phyloP scores from a whole-genome alignment of 495 filamentous ascomycete species.

The Friedmanniomyces endolithicus region DNA sequence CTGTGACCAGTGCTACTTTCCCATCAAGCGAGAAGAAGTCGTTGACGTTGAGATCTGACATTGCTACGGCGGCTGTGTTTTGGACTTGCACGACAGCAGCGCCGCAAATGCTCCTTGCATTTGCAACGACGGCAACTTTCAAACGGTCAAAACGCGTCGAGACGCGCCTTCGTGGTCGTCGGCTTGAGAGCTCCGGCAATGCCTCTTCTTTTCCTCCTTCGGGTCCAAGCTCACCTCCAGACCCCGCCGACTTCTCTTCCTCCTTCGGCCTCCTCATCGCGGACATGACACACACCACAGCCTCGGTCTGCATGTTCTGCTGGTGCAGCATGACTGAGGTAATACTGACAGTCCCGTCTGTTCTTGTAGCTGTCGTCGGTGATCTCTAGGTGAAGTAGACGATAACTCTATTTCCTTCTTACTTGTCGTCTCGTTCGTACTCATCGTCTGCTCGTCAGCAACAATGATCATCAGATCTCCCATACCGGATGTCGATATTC shows the following conservation, averaged over 20 bases:
- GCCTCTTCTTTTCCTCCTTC: neutral
- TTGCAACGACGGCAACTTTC: slow-evolving; percentile 4
- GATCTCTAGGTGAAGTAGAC: neutral
- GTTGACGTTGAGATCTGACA: slow-evolving; percentile 29
- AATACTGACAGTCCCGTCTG: neutral
- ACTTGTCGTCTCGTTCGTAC: neutral
- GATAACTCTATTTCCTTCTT: neutral
- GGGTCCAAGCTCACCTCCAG: neutral
- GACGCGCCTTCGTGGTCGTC: neutral
- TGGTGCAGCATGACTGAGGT: neutral
- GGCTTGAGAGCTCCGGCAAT: neutral
- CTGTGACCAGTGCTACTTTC: slow-evolving; percentile 35
- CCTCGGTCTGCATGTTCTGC: neutral
- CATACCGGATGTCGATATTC: slow-evolving; percentile 30
- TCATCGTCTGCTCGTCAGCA: neutral
- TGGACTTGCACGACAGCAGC: neutral
- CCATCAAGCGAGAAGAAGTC: slow-evolving; percentile 33
- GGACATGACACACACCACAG: neutral
- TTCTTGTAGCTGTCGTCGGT: neutral
- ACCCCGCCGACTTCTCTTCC: neutral
- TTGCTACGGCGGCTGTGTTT: slow-evolving; percentile 2
- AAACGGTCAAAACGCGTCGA: neutral
- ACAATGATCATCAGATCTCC: slow-evolving; percentile 29
- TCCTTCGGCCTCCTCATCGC: neutral
- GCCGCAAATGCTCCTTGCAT: neutral